Base-by-base conservation (phyloP, 345 rosid genomes). In the Angophora floribunda region DNA sequence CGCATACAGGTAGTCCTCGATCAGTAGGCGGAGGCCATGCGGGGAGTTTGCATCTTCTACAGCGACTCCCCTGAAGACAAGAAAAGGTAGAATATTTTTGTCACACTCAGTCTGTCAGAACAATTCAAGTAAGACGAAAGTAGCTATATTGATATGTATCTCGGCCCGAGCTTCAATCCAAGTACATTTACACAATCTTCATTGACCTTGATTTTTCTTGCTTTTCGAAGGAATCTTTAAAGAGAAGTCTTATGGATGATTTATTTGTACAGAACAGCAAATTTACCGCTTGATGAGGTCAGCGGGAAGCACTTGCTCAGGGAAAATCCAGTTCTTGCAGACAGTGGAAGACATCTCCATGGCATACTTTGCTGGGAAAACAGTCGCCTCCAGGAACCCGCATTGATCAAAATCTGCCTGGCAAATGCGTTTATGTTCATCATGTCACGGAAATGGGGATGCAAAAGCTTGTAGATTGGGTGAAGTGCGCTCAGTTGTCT, bases 361-460 rank as follows among this genome's bases (percentile, higher is more conserved):
- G 26, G 95, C 90, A 88, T 94, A 95, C 85, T 91, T 94, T 45
- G 89, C 90, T 41, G 96, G 97, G 85, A 90, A 96, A 26, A 95
- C 94, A 22, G 98, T 94, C 5, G 63, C 53, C 87, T 96, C 98
- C 32, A 95, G 88, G 4, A 93, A 53, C 96, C 95, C 13, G 91
- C 97, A 84, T 94, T 94, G 52, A 95, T 93, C 9, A 94, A 84
- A 78, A 91, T 93, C 87, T 91, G 92, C 86, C 96, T 90, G 36
- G 94, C 95, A 36, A 94, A 90, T 26, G 96, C 97, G 61, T 95
- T 96, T 85, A 94, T 94, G 88, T 94, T 90, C 96, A 96, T 95
- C 4, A 96, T 96, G 90, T 96, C 95, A 7, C 95, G 97, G 89
- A 94, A 94, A 79, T 96, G 97, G 89, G 98, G 96, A 53, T 94